Conservation (phyloP, 768 basidiomycete genomes). For the Serendipita sp. region DNA sequence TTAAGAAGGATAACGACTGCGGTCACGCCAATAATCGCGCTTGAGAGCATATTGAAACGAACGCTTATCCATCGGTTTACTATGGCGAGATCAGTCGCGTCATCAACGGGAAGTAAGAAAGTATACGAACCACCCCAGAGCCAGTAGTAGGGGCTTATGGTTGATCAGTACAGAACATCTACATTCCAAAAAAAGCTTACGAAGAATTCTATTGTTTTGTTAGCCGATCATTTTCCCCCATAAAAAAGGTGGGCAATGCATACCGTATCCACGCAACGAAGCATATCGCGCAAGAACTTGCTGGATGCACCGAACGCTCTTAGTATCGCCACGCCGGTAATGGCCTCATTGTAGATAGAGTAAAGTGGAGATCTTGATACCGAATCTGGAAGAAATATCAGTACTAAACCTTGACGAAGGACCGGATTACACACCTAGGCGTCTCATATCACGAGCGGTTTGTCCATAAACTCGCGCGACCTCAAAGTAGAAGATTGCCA, state of each 20-base stretch:
- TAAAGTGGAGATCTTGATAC: conserved; percentile 35
- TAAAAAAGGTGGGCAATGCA: conserved; percentile 15
- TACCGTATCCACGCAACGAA: conserved; percentile 66
- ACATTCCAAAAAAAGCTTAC: neutral
- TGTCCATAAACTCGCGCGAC: conserved; percentile 51
- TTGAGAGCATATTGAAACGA: conserved; percentile 71
- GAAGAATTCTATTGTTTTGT: neutral
- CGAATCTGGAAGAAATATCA: conserved; percentile 18
- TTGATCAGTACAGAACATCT: neutral
- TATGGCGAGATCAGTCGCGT: conserved; percentile 17
- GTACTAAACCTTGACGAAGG: neutral
- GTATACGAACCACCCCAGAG: conserved; percentile 56
- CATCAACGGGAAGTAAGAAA: neutral
- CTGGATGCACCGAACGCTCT: conserved; percentile 81
- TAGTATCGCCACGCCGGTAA: conserved; percentile 37
- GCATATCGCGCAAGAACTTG: conserved; percentile 73
- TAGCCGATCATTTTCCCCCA: neutral
- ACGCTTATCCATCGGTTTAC: conserved; percentile 85
- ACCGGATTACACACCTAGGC: conserved; percentile 12
- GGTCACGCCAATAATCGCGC: conserved; percentile 55
- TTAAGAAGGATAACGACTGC: conserved; percentile 50
- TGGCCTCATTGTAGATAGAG: conserved; percentile 36
- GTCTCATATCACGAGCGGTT: conserved; percentile 44
- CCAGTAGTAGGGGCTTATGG: conserved; percentile 64
- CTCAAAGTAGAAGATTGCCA: conserved; percentile 45